Percentiles rank a stretch among this genome's conserved stretches.
Evolutionary conservation across 352 stramenopile species (phyloP).

Genomic region (Phytophthora cajani): DNA sequence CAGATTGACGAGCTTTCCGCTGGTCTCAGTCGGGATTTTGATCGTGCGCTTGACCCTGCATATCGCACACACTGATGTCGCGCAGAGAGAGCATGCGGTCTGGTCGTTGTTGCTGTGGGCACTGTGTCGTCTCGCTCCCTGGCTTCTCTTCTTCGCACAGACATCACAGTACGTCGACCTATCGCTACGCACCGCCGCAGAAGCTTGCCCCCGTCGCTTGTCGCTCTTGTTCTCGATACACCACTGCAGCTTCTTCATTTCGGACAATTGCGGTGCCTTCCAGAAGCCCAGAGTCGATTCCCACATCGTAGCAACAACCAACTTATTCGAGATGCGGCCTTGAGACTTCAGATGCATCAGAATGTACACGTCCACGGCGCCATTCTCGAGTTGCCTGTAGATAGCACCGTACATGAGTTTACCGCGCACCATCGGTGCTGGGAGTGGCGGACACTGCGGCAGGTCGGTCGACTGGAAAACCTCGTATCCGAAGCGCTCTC

Average conservation of each 20-base stretch:
- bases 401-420: conserved; percentile 32
- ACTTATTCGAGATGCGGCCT: conserved; percentile 10
- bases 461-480: conserved; percentile 53
- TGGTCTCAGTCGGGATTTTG: no score
- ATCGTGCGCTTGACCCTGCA: no score
- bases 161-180: no score
- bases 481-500: conserved; percentile 51
- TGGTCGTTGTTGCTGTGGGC: no score
- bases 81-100: no score
- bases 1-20: no score
- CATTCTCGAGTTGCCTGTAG: conserved; percentile 21
- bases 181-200: not conserved
- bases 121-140: no score
- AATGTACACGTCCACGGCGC: conserved; percentile 29
- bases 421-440: conserved; percentile 19
- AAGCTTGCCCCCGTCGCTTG: not conserved
- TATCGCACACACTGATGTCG: no score
- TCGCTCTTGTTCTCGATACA: conserved; percentile 11
- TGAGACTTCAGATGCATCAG: conserved; percentile 27
- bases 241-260: conserved; percentile 36
- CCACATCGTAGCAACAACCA: conserved; percentile 30
- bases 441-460: conserved; percentile 19
- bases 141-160: no score
- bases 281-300: conserved; percentile 17
- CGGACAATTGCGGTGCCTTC: conserved; percentile 14